Evolutionary conservation across 1,139 yeast genomes (phyloP), one percentile per base, ranked within the genome.

Genomic region (Taiozyma sp.): DNA sequence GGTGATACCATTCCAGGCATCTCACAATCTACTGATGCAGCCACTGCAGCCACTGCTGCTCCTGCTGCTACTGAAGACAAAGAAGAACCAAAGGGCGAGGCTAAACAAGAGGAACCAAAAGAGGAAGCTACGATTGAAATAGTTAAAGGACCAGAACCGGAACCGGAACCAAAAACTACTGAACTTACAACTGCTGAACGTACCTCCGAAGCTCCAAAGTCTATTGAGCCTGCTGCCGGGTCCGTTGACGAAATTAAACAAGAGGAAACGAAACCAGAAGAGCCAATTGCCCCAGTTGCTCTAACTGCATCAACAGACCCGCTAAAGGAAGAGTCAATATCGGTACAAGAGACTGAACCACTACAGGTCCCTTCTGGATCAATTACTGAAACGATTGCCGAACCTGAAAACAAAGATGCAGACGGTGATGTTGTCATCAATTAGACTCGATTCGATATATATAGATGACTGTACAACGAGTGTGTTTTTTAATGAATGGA

Each of bases 1-100:
- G 53, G 78, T 41, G 83, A 76, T 47, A 68, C 78, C 2, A 76
- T 78, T 52, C 78, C 82, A 1, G 82, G 83, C 4, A 69, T 78
- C 24, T 68, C 73, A 2, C 59, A 71, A 49, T 48, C 52, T 16
- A 49, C 55, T 9, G 58, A 54, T 39, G 49, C 36, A 32, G 51
- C 48, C 2, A 19, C 45, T 23, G 48, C 39, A 10, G 36, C 6
- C 6, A 24, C 42, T n/a, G n/a, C n/a, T n/a, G n/a, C n/a, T 9
- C 8, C 41, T 36, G 40, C 40, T 36, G 40, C 40, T 36, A 10
- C 19, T 19, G 40, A 36, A 16, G 9, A 16, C 4, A 36, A 36
- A 36, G 40, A 36, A 23, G 40, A 38, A 19, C 10, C 22, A 3
- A 36, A 16, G 10, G 39, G 16, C 2, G 39, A 19, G 22, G 5